These are phyloP conservation scores for Sarocladium strictum DNA, from an alignment of 2,329 filamentous ascomycete species.

Conservation along the genomic window DNA sequence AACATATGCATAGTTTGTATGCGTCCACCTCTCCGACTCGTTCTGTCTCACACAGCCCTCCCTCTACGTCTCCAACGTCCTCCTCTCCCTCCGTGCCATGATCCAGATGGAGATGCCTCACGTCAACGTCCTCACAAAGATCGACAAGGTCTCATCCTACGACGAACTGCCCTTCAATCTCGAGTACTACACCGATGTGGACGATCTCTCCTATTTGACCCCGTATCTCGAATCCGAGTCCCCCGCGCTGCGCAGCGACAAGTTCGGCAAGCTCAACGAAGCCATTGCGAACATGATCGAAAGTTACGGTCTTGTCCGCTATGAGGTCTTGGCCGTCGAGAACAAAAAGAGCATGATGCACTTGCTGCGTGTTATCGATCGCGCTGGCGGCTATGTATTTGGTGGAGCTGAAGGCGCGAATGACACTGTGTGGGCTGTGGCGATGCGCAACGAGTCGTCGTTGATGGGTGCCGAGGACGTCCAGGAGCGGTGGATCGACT, in stretches of 20 bases:
- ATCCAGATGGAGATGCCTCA: conserved; percentile 96
- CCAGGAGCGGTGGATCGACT: conserved; percentile 92
- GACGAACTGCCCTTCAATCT: conserved; percentile 88
- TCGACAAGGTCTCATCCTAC: conserved; percentile 86
- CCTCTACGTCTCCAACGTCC: conserved; percentile 88
- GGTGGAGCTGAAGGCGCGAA: conserved; percentile 86
- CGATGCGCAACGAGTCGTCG: conserved; percentile 72
- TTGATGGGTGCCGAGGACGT: conserved; percentile 81
- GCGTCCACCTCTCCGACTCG: conserved; percentile 88
- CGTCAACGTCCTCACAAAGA: conserved; percentile 94
- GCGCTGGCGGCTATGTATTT: conserved; percentile 90
- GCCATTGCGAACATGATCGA: conserved; percentile 84
- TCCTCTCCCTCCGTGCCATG: conserved; percentile 92
- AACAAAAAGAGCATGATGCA: conserved; percentile 97
- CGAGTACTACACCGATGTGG: conserved; percentile 95
- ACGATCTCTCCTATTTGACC: conserved; percentile 80
- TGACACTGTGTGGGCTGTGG: conserved; percentile 94
- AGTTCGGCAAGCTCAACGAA: conserved; percentile 79
- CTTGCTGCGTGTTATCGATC: conserved; percentile 80
- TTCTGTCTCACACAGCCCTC: conserved; percentile 91
- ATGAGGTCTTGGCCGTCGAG: conserved; percentile 91
- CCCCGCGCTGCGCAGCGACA: conserved; percentile 60
- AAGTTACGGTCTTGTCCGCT: conserved; percentile 82
- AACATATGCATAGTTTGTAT: conserved; percentile 63
- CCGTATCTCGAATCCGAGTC: conserved; percentile 76